These are phyloP conservation scores for Ophiostoma tasmaniense DNA, from an alignment of 2,329 filamentous ascomycete species.

Conservation along the genomic window DNA sequence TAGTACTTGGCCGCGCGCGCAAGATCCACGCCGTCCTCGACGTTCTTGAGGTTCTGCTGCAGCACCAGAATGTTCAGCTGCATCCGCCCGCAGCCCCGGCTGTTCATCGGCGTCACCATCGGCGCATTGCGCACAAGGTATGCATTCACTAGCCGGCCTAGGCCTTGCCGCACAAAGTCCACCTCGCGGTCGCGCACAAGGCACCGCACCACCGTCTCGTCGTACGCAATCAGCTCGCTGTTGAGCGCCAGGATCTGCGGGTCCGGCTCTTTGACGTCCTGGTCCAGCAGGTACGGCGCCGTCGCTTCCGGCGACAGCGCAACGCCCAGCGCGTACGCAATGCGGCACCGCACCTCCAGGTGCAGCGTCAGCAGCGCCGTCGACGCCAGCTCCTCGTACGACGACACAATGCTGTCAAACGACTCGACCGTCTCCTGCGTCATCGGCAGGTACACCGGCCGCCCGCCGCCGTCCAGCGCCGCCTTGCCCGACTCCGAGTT, in stretches of 20 bases:
- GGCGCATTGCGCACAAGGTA: conserved; percentile 66
- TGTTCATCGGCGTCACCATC: conserved; percentile 74
- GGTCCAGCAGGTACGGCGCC: conserved; percentile 57
- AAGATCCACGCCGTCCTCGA: conserved; percentile 63
- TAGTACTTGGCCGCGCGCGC: conserved; percentile 59
- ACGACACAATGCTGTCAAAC: conserved; percentile 79
- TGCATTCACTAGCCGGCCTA: conserved; percentile 69
- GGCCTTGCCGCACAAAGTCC: conserved; percentile 65
- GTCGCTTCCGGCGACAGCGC: conserved; percentile 49
- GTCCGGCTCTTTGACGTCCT: conserved; percentile 69
- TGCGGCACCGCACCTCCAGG: conserved; percentile 77
- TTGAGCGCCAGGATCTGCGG: conserved; percentile 76
- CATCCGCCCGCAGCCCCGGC: conserved; percentile 74
- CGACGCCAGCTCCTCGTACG: conserved; percentile 70
- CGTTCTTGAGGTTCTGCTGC: conserved; percentile 93
- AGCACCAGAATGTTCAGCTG: conserved; percentile 89
- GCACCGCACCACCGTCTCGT: conserved; percentile 68
- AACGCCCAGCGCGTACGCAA: conserved; percentile 66
- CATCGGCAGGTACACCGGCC: conserved; percentile 73
- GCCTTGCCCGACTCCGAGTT: conserved; percentile 47
- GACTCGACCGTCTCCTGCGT: conserved; percentile 75
- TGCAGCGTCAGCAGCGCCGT: conserved; percentile 79
- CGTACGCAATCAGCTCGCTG: conserved; percentile 74
- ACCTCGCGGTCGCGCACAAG: conserved; percentile 59
- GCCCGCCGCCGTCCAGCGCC: conserved; percentile 46